A percentile compares a stretch with the other conserved stretches of the same genome.
These are phyloP conservation scores for Davidsoniella neocaledoniae DNA, from an alignment of 2,329 filamentous ascomycete genomes.

Conservation along the genomic window DNA sequence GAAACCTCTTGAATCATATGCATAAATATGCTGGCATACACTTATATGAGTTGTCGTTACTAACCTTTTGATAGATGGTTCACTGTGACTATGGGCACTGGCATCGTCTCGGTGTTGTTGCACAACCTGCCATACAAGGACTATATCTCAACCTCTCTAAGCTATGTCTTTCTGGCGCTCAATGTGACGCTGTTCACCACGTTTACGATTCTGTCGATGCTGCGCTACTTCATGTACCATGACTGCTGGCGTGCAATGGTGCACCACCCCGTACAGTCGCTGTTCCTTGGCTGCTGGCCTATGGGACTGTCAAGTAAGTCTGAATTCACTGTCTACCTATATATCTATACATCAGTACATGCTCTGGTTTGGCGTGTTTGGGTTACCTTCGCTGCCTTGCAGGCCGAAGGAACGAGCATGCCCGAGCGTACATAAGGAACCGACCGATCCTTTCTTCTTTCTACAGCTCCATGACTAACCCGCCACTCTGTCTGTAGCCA, in stretches of 20 bases:
- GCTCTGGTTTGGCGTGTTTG: neutral
- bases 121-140: conserved; percentile 44
- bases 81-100: conserved; percentile 48
- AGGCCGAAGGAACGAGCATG: too few species aligned
- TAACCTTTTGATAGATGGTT: conserved; percentile 31
- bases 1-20: neutral
- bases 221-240: conserved; percentile 49
- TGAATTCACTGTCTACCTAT: neutral
- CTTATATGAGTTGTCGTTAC: too few species aligned
- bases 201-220: conserved; percentile 35
- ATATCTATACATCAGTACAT: neutral
- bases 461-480: neutral
- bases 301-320: conserved; percentile 40
- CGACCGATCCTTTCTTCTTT: neutral
- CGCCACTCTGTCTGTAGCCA: conserved; percentile 23
- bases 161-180: conserved; percentile 41
- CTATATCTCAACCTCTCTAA: conserved; percentile 38
- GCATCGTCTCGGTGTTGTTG: conserved; percentile 47
- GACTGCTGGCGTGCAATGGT: conserved; percentile 53
- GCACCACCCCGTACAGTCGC: conserved; percentile 44
- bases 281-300: conserved; percentile 52
- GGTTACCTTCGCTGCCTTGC: too few species aligned
- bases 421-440: too few species aligned
- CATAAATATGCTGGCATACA: neutral
- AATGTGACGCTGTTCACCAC: conserved; percentile 41